Conservation (phyloP, 179 eudicot species). For the Beta corolliflora region DNA sequence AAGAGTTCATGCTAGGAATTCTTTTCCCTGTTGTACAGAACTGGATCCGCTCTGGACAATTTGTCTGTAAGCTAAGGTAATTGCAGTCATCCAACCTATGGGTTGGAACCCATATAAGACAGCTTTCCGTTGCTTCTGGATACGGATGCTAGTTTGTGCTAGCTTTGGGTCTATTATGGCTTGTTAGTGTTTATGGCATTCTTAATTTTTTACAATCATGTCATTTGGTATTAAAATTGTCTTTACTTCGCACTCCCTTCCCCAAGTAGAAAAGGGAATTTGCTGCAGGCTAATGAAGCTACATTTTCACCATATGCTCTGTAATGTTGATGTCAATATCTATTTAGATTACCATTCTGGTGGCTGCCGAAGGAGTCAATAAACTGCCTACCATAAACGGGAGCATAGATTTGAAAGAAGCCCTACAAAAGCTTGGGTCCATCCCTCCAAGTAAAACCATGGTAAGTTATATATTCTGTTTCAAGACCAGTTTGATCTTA, state of each 20-base stretch:
- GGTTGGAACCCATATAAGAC: no score
- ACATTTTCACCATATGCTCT: neutral
- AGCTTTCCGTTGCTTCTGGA: neutral
- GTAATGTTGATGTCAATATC: neutral
- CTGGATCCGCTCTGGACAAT: neutral
- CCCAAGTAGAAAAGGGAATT: neutral
- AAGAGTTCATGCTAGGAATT: neutral
- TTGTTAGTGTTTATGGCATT: neutral
- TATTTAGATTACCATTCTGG: conserved; percentile 74
- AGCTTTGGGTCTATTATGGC: neutral
- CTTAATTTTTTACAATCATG: neutral
- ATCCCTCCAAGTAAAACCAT: conserved; percentile 69
- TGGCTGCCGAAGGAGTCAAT: conserved; percentile 83
- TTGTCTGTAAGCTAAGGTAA: neutral
- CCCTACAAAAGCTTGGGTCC: conserved; percentile 75
- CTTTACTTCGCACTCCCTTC: neutral
- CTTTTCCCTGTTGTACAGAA: neutral
- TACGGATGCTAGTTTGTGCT: neutral
- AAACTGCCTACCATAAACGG: conserved; percentile 73
- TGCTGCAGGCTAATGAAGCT: neutral
- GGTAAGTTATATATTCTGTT: conserved; percentile 36
- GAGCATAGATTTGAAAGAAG: conserved; percentile 74
- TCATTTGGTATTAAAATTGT: neutral
- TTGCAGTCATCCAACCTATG: no score
- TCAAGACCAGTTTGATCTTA: neutral